Conservation (phyloP, 441 rosid genomes). For the Aquilaria agallochum region DNA sequence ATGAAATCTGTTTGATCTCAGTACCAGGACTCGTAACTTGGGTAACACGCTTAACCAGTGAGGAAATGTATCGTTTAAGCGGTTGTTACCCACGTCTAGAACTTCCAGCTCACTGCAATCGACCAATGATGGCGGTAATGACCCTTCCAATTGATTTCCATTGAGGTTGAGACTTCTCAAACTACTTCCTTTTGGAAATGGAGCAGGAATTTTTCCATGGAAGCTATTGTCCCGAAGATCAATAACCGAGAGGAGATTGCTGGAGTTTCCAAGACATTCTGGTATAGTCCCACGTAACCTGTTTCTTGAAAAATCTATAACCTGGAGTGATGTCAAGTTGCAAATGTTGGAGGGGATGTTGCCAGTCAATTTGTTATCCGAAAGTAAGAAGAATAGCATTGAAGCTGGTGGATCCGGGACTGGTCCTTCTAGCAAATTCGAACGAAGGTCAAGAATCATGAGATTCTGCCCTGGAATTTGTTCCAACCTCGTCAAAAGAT, state of each 20-base stretch:
- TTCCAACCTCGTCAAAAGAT: slow-evolving; percentile 12
- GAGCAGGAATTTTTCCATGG: slow-evolving; percentile 14
- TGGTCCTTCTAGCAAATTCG: slow-evolving; percentile 18
- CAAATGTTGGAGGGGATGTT: slow-evolving; percentile 20
- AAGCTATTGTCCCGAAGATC: slow-evolving; percentile 18
- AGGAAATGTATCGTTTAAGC: slow-evolving; percentile 19
- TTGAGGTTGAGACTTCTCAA: slow-evolving; percentile 13
- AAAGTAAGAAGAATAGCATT: background rate
- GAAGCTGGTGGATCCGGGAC: slow-evolving; percentile 10
- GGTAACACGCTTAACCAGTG: slow-evolving; percentile 8
- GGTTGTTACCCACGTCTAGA: slow-evolving; percentile 19
- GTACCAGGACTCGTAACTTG: slow-evolving; percentile 7
- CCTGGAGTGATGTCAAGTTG: slow-evolving; percentile 7
- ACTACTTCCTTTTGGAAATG: background rate
- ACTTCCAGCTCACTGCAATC: slow-evolving; percentile 17
- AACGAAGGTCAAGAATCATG: slow-evolving; percentile 12
- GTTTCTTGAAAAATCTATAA: slow-evolving; percentile 25
- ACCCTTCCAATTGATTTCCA: slow-evolving; percentile 18
- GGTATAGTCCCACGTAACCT: slow-evolving; percentile 20
- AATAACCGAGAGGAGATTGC: background rate
- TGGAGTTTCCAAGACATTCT: slow-evolving; percentile 15
- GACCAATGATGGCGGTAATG: slow-evolving; percentile 12
- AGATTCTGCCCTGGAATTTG: slow-evolving; percentile 10
- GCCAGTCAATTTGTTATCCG: slow-evolving; percentile 14
- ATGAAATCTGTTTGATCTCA: slow-evolving; percentile 8